Conservation (phyloP, 495 filamentous ascomycete species). For the Penicillium daleae region DNA sequence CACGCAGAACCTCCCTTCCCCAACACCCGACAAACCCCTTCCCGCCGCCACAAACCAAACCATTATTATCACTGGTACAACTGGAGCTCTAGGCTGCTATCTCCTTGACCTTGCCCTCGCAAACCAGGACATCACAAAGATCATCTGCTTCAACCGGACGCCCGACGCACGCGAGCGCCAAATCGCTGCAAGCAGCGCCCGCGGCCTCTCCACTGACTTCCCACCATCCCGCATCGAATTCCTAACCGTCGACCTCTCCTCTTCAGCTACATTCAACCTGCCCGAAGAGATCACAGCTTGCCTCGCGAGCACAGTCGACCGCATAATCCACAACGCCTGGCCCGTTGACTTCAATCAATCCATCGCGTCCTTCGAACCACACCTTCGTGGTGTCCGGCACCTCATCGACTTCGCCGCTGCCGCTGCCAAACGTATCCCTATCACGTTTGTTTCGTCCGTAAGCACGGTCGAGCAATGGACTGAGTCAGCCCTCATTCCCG, state of each 20-base stretch:
- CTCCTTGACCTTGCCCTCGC: slow-evolving; percentile 51
- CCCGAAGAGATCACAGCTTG: slow-evolving; percentile 35
- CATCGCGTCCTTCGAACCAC: slow-evolving; percentile 56
- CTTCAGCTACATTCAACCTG: slow-evolving; percentile 47
- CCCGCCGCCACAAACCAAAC: slow-evolving; percentile 13
- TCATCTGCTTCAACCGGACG: slow-evolving; percentile 60
- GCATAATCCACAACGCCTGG: slow-evolving; percentile 67
- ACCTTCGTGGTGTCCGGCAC: slow-evolving; percentile 53
- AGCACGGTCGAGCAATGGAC: slow-evolving; percentile 44
- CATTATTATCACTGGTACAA: slow-evolving; percentile 59
- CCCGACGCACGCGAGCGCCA: slow-evolving; percentile 22
- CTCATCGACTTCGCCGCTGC: slow-evolving; percentile 52
- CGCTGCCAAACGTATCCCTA: slow-evolving; percentile 42
- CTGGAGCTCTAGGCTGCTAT: slow-evolving; percentile 62
- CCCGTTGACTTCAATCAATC: slow-evolving; percentile 64
- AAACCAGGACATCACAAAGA: slow-evolving; percentile 39
- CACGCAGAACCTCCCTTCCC: slow-evolving; percentile 25
- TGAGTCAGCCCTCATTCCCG: slow-evolving; percentile 41
- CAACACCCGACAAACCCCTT: slow-evolving; percentile 6
- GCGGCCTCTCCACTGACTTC: slow-evolving; percentile 12
- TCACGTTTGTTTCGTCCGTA: slow-evolving; percentile 60
- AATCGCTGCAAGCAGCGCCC: slow-evolving; percentile 18
- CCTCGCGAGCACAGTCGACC: slow-evolving; percentile 44
- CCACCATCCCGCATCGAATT: slow-evolving; percentile 42
- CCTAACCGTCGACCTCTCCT: slow-evolving; percentile 51